Evolutionary conservation across 2,329 filamentous ascomycete species (phyloP), one percentile per base, ranked within the genome.

Genomic region (Fusarium austroafricanum): DNA sequence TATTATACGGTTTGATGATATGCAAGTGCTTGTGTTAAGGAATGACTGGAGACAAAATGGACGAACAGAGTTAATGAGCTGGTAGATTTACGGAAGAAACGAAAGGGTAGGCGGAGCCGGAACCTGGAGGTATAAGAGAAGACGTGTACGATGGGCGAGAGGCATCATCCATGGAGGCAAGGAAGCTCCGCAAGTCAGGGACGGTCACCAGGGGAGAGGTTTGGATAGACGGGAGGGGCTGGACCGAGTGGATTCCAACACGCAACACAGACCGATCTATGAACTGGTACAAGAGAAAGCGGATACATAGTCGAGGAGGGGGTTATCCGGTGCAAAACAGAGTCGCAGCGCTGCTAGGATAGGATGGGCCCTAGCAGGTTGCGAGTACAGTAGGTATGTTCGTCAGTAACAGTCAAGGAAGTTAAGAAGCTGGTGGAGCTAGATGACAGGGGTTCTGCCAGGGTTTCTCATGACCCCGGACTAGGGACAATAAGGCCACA

Each of bases 71-170:
- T 67, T 67, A 65, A 67, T 66, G 64, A 64, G 66, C 64, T 56
- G 64, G 62, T 67, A 61, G 73, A 61, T 62, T 71, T 62, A 68
- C 66, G 66, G 64, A 67, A 61, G 71, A 71, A 71, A 58, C 62
- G 66, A 74, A 63, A 72, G 60, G 61, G 57, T 57, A 68, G 44
- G 69, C 68, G 73, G 70, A 68, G 71, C 63, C 55, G 73, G 71
- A 74, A 72, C 73, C 73, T 73, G 58, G 73, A 70, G 67, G 73
- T 75, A 75, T 75, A 75, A 75, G 65, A 75, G 73, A 65, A 71
- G 63, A 70, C 57, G 67, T 70, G 72, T 74, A 73, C 68, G 54
- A 65, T 61, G 68, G 53, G 56, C 46, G 61, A 63, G 68, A 75
- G 67, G 73, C 73, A 75, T 75, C 66, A 75, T 74, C 73, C 71